A percentile compares a stretch with the other conserved stretches of the same genome.
Evolutionary conservation across 2,329 filamentous ascomycete species (phyloP).

Genomic region (Macrophomina tecta): DNA sequence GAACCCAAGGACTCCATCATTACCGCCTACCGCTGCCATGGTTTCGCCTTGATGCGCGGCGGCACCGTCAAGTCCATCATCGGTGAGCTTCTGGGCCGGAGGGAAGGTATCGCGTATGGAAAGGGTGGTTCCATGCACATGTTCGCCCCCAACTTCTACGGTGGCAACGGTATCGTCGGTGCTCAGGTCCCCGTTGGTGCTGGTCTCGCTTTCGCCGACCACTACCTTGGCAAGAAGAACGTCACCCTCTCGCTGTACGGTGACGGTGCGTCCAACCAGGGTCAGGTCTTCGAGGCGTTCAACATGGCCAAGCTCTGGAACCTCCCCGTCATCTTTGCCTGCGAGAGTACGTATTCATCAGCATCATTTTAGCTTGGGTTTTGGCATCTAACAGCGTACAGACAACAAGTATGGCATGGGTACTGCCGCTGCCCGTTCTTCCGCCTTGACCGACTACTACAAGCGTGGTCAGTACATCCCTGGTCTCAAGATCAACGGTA

Average conservation of each 20-base stretch:
- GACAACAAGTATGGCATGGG: conserved; percentile 99
- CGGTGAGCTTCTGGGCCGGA: conserved; percentile 90
- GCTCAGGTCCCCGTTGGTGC: conserved; percentile 97
- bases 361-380: not conserved
- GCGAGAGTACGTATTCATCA: conserved; percentile 78
- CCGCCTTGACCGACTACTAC: conserved; percentile 98
- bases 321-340: conserved; percentile 92
- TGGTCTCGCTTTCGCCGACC: conserved; percentile 94
- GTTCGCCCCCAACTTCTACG: conserved; percentile 98
- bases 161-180: conserved; percentile 98
- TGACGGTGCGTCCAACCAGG: conserved; percentile 98
- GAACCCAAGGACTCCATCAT: conserved; percentile 92
- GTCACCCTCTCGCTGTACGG: conserved; percentile 91
- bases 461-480: conserved; percentile 99
- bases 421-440: conserved; percentile 90
- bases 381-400: conserved; percentile 48
- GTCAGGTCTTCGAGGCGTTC: conserved; percentile 99
- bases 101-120: conserved; percentile 96
- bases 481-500: conserved; percentile 98
- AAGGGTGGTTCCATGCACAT: conserved; percentile 99
- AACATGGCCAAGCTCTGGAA: conserved; percentile 99
- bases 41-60: conserved; percentile 96
- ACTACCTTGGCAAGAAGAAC: conserved; percentile 88
- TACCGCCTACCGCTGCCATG: conserved; percentile 98
- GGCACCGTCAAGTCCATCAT: conserved; percentile 90